A percentile compares a stretch with the other conserved stretches of the same genome.
Evolutionary conservation across 768 basidiomycete species (phyloP).

Genomic region (Gymnopilus junonius): DNA sequence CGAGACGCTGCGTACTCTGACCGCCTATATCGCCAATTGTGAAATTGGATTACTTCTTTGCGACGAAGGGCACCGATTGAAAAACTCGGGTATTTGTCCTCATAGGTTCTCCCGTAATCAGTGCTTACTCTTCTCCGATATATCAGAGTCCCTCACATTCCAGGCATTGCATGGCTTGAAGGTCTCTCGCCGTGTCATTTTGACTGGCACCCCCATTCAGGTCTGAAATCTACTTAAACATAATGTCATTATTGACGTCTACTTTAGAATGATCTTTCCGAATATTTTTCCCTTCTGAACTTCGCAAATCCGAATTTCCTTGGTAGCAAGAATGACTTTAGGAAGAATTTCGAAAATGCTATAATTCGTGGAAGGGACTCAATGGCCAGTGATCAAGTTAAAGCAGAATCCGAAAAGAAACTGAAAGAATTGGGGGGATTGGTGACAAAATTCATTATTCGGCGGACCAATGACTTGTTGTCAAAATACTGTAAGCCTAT

Average conservation of each 20-base stretch:
- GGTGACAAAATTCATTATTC: conserved; percentile 93
- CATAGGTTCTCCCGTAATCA: background rate
- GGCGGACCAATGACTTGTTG: conserved; percentile 90
- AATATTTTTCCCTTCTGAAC: conserved; percentile 92
- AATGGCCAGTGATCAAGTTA: conserved; percentile 76
- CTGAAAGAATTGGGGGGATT: conserved; percentile 87
- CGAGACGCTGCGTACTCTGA: conserved; percentile 87
- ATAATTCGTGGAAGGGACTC: conserved; percentile 93
- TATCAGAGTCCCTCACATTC: conserved; percentile 83
- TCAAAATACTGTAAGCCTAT: conserved; percentile 86
- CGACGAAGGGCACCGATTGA: conserved; percentile 96
- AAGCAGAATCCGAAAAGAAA: conserved; percentile 86
- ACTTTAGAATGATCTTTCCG: conserved; percentile 86
- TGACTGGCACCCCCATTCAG: conserved; percentile 94
- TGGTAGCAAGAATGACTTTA: conserved; percentile 87
- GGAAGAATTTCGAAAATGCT: conserved; percentile 92
- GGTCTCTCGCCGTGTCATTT: conserved; percentile 89
- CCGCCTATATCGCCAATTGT: conserved; percentile 75
- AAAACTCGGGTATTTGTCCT: conserved; percentile 81
- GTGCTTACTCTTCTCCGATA: background rate
- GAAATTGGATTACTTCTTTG: conserved; percentile 92
- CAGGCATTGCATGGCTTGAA: conserved; percentile 81
- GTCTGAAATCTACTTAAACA: conserved; percentile 36
- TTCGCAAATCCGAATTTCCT: conserved; percentile 93
- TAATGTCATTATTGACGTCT: background rate